Percentiles rank a stretch among this genome's conserved stretches.
These are phyloP conservation scores for Sporothrix schenckii DNA, from an alignment of 2,329 filamentous ascomycete species.

Conservation along the genomic window DNA sequence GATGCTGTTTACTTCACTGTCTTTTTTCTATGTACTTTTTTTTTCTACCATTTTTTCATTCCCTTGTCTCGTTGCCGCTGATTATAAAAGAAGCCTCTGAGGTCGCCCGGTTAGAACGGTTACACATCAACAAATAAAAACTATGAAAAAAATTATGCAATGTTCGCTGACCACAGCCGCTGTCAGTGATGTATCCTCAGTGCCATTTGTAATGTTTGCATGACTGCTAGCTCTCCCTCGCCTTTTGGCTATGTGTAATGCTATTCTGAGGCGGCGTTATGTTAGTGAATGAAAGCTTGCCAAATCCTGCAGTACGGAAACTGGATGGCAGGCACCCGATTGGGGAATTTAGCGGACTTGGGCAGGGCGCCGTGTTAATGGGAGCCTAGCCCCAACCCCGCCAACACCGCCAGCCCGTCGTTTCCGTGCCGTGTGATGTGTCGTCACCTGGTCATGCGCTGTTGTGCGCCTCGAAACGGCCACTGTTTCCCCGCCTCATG, in stretches of 20 bases:
- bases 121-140: neutral
- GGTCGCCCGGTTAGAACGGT: slow-evolving; percentile 5
- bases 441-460: slow-evolving; percentile 27
- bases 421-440: slow-evolving; percentile 3
- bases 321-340: neutral
- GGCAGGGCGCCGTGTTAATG: neutral
- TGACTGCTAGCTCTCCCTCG: no score
- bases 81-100: neutral
- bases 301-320: no score
- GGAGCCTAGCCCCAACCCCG: slow-evolving; percentile 14
- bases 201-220: no score
- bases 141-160: neutral
- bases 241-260: neutral
- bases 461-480: slow-evolving; percentile 1
- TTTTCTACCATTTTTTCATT: neutral
- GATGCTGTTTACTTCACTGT: neutral
- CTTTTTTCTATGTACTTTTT: slow-evolving; percentile 3
- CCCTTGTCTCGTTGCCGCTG: neutral
- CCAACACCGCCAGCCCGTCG: slow-evolving; percentile 7
- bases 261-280: neutral
- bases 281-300: neutral
- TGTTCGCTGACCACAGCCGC: neutral
- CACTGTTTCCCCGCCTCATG: slow-evolving; percentile 16
- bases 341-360: slow-evolving; percentile 3
- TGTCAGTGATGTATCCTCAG: no score